Evolutionary conservation across 192 early-diverging fungal species (phyloP), one percentile per base, ranked within the genome.

Genomic region (Martensiomyces pterosporus): DNA sequence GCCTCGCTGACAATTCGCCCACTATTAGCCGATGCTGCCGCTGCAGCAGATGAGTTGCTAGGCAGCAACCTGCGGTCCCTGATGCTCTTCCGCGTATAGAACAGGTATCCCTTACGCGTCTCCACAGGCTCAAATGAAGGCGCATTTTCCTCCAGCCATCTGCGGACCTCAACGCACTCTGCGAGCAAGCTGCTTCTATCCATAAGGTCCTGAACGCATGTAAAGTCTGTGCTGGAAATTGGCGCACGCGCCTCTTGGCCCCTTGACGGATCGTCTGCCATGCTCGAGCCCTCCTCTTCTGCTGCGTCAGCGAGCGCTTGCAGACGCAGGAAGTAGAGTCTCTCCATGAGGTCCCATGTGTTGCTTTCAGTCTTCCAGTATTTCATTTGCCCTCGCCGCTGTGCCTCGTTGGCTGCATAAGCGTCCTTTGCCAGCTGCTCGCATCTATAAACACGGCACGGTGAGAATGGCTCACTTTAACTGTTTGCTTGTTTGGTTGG

Each of bases 71-170:
- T 51, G 47, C 56, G 55, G 3, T 61, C 47, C 19, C 45, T 47
- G 25, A 71, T 59, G 43, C 45, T 57, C n/a, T 56, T 55, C 19
- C 61, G 56, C 13, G 77, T 79, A 47, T 79, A 75, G 39, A 71
- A 66, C 52, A 67, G 35, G 22, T 79, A 75, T 2, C 77, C 77
- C 27, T 71, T 71, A 44, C 77, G 71, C 7, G 72, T 64, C 48
- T 75, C 73, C 0, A 69, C 73, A 1, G 77, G 58, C 25, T 75
- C 52, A 36, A 74, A 75, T 17, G 39, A 37, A 8, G 52, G 59
- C 4, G 72, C 72, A 1, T 51, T 75, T 9, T 70, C 67, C 52
- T 79, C 67, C 13, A 79, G 48, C 77, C 77, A 79, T 17, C 54
- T 37, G 14, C 65, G 60, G 27, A 79, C 63, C 41, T 63, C 64